Base-by-base conservation (phyloP, 345 rosid genomes). In the Salix arbutifolia region DNA sequence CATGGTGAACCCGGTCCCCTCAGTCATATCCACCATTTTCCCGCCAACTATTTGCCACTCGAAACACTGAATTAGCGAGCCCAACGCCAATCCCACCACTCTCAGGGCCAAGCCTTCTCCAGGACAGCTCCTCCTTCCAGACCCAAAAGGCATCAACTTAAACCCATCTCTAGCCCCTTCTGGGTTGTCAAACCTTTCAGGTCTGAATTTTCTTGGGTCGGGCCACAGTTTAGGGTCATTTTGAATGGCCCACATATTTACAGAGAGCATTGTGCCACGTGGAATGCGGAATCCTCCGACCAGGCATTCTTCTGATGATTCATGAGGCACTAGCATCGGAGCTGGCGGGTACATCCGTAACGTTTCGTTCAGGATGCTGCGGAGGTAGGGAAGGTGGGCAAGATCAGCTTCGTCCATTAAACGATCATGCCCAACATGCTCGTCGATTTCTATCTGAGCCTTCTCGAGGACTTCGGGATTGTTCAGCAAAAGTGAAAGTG, bases 361-460 rank as follows among this genome's bases (percentile, higher is more conserved):
- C 1, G 93, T 86, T 72, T 92, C 94, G 3, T 78, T 86, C 9
- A 91, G 85, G 19, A 91, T 77, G 76, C 87, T 74, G 4, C 48
- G 50, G 7, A 86, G 83, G 44, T 71, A 84, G 14, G 83, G 84
- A 61, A 84, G 86, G 3, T 76, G 38, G 5, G 72, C 37, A 6
- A 84, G n/a, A 42, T 84, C 89, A 0, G 80, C 30, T 65, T 86
- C 87, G 1, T 71, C 74, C 1, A 84, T 28, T 17, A 84, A 74
- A n/a, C 85, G 79, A 26, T n/a, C 12, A 11, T 69, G 65, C 2
- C 84, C 85, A 3, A 78, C 44, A 0, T 5, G 12, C 21, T 52
- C 69, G 26, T 84, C 87, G 44, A 84, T 78, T 71, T 84, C 86
- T 21, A 4, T n/a, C 37, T 65, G 87, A 35, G 84, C 86, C 33